Percentiles rank a stretch among this genome's conserved stretches.
These are phyloP conservation scores for Diutina ranongensis DNA, from an alignment of 1,139 yeast genomes.

Conservation along the genomic window DNA sequence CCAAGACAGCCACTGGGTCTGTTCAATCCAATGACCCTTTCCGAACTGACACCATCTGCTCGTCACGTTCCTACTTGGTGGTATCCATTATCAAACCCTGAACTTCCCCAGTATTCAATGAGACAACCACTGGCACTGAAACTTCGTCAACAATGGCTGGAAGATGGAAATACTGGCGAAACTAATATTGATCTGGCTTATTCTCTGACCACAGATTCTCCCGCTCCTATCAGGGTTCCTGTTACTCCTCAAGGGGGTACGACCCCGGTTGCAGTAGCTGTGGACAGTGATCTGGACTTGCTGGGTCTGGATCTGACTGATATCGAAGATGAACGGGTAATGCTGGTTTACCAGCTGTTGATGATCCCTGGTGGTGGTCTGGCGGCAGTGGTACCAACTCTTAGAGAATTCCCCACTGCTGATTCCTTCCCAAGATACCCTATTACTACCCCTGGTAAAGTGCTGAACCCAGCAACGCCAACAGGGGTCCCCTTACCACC, in stretches of 20 bases:
- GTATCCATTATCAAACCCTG: neutral
- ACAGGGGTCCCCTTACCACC: neutral
- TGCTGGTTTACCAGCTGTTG: conserved; percentile 26
- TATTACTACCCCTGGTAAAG: neutral
- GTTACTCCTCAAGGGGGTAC: neutral
- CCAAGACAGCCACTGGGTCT: conserved; percentile 5
- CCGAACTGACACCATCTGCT: conserved; percentile 2
- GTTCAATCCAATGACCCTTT: conserved; percentile 2
- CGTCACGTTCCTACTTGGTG: neutral
- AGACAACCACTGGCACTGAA: conserved; percentile 3
- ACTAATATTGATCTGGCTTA: neutral
- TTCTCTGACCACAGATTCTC: neutral
- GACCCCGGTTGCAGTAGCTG: neutral
- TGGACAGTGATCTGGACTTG: neutral
- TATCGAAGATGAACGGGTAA: conserved; percentile 41
- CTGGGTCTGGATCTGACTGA: conserved; percentile 15
- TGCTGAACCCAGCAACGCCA: neutral
- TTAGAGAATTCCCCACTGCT: conserved; percentile 23
- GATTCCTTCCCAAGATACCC: conserved; percentile 2
- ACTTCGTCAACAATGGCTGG: neutral
- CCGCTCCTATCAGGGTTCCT: neutral
- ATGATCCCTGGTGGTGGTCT: neutral
- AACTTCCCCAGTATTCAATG: neutral
- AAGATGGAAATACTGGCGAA: neutral
- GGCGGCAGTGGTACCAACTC: conserved; percentile 18